Conservation (phyloP, 148 eudicot species). For the Simmondsia chinensis region DNA sequence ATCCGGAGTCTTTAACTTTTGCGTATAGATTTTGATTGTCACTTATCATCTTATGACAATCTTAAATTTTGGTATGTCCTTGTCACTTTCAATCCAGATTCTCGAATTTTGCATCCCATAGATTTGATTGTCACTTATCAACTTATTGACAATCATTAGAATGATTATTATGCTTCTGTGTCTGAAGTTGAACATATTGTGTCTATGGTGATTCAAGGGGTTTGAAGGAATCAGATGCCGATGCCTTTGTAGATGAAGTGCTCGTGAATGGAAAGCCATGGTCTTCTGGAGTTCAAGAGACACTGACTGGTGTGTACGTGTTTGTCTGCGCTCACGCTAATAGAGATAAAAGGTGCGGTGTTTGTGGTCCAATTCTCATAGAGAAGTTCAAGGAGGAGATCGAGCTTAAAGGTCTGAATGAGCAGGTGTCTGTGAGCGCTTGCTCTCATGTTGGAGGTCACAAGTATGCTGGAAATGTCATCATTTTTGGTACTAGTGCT, state of each 20-base stretch:
- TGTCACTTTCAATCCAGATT: too few species aligned
- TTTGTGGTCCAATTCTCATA: slow-evolving; percentile 84
- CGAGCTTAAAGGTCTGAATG: slow-evolving; percentile 35
- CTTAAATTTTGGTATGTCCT: too few species aligned
- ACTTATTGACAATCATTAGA: too few species aligned
- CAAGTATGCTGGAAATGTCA: slow-evolving; percentile 92
- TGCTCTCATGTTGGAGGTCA: slow-evolving; percentile 97
- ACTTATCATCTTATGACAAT: too few species aligned
- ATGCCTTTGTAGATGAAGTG: slow-evolving; percentile 82
- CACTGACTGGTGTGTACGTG: slow-evolving; percentile 63
- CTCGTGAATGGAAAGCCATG: slow-evolving; percentile 73
- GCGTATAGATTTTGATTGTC: too few species aligned
- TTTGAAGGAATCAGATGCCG: slow-evolving; percentile 79
- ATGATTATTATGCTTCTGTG: neutral
- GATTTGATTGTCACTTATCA: too few species aligned
- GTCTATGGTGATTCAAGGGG: slow-evolving; percentile 41
- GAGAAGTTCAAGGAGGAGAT: slow-evolving; percentile 77
- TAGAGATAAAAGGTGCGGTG: slow-evolving; percentile 92
- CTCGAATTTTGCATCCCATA: too few species aligned
- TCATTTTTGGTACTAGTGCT: slow-evolving; percentile 60
- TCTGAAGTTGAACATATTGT: neutral
- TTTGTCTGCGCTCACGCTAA: slow-evolving; percentile 81
- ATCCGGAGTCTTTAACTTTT: too few species aligned
- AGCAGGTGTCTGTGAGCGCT: slow-evolving; percentile 66
- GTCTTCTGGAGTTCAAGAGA: slow-evolving; percentile 58